Evolutionary conservation across 495 filamentous ascomycete genomes (phyloP), one percentile per base, ranked within the genome.

Genomic region (Penicillium dipodomyicola): DNA sequence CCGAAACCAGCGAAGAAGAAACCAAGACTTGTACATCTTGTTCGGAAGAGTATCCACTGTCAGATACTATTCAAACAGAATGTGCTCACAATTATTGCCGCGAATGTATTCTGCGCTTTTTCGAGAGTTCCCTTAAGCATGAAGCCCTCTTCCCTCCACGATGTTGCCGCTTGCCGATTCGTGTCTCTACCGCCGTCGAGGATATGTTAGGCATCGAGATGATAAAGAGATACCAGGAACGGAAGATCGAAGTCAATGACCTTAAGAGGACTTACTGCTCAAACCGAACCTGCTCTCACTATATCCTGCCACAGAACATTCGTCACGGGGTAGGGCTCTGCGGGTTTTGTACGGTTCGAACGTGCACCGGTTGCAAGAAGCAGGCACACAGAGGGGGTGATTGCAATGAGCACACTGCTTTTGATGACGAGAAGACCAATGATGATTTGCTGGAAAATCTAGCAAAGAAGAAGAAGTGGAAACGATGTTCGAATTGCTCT

Each of bases 81-180:
- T 82, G 77, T 43, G 40, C 40, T 0, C 69, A 79, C 53, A 14
- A 11, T 41, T 77, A 79, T 63, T 79, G 73, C 57, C 41, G 35
- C 6, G 51, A 49, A 11, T 79, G 77, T 52, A 55, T 72, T 15
- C 40, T 25, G 7, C 40, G 59, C 5, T 59, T 76, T 14, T 73
- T 79, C 56, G n/a, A 64, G 1, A 30, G 49, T 15, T 50, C 71
- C 4, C 65, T 68, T 45, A 64, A 29, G 8, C 67, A 71, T 40
- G 72, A 76, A 41, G 60, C 68, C 14, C 59, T 72, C 3, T 74
- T 70, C 25, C 76, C 76, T 5, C 73, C 75, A 19, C 65, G 65
- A 43, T 78, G 76, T 51, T 79, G 74, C 47, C 52, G 62, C 2
- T 9, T 63, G 15, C 19, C 20, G 9, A 61, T 76, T 23, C 51